Evolutionary conservation across 345 rosid species (phyloP).

Genomic region (Ceriops zippeliana): DNA sequence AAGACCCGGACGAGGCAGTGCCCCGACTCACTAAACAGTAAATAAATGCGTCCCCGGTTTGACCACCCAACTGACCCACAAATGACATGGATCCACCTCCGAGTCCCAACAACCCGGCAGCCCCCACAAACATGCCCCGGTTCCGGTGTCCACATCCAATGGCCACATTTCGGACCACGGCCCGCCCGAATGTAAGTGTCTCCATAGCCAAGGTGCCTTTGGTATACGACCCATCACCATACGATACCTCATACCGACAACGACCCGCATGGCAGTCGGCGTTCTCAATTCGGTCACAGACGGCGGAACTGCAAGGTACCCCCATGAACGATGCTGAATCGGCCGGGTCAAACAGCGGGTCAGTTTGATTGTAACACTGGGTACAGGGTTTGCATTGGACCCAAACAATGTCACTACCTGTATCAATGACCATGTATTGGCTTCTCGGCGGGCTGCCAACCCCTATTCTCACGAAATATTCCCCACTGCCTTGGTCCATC

Average conservation of each 20-base stretch:
- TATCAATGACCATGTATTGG: slow-evolving; percentile 87
- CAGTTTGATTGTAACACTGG: slow-evolving; percentile 82
- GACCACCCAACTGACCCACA: slow-evolving; percentile 81
- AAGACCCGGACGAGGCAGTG: slow-evolving; percentile 56
- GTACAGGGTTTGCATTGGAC: slow-evolving; percentile 94
- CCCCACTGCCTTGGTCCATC: slow-evolving; percentile 95
- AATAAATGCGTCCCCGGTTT: slow-evolving; percentile 84
- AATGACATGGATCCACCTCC: slow-evolving; percentile 93
- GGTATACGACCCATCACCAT: slow-evolving; percentile 94
- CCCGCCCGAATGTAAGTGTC: slow-evolving; percentile 65
- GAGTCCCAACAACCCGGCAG: slow-evolving; percentile 84
- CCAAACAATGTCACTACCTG: slow-evolving; percentile 98
- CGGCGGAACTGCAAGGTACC: slow-evolving; percentile 71
- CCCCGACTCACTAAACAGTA: slow-evolving; percentile 85
- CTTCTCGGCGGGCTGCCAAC: slow-evolving; percentile 84
- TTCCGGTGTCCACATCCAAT: slow-evolving; percentile 94
- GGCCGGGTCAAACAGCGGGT: slow-evolving; percentile 89
- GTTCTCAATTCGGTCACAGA: slow-evolving; percentile 71
- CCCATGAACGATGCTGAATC: slow-evolving; percentile 67
- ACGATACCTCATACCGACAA: slow-evolving; percentile 81
- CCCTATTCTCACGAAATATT: slow-evolving; percentile 84
- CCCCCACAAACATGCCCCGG: slow-evolving; percentile 90
- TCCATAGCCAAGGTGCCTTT: slow-evolving; percentile 85
- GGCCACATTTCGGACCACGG: slow-evolving; percentile 62
- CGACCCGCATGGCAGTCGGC: slow-evolving; percentile 72